Conservation (phyloP, 352 stramenopile genomes). For the Phytophthora sansomeana region DNA sequence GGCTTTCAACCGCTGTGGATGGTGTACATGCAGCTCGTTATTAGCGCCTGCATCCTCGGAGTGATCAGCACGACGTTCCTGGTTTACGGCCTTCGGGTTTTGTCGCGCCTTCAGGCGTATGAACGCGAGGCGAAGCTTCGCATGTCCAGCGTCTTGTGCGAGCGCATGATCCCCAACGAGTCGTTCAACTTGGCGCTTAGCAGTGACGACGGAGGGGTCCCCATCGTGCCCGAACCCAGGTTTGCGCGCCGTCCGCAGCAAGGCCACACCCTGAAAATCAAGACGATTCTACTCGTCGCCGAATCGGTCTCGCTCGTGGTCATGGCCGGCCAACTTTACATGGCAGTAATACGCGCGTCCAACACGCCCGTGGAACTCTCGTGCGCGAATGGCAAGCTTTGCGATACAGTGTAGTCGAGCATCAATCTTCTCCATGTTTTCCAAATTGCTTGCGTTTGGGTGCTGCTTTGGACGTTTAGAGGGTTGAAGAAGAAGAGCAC, state of each 20-base stretch:
- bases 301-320: constrained; percentile 51
- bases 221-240: constrained; percentile 18
- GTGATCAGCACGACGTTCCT: constrained; percentile 44
- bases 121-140: constrained; percentile 34
- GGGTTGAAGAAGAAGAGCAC: constrained; percentile 30
- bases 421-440: constrained; percentile 46
- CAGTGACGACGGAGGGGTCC: constrained; percentile 22
- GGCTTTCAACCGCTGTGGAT: constrained; percentile 41
- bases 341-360: constrained; percentile 26
- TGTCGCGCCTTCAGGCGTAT: constrained; percentile 32
- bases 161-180: constrained; percentile 52
- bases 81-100: constrained; percentile 43
- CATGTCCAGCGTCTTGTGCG: constrained; percentile 36
- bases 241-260: constrained; percentile 29
- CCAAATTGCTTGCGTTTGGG: constrained; percentile 42
- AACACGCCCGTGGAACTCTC: constrained; percentile 46
- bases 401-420: constrained; percentile 44
- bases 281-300: constrained; percentile 58
- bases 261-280: constrained; percentile 50
- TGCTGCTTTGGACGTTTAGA: constrained; percentile 44
- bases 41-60: constrained; percentile 36
- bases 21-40: constrained; percentile 40
- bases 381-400: constrained; percentile 61
- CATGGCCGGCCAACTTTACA: constrained; percentile 46
- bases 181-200: constrained; percentile 47